Evolutionary conservation across 208 protist species (phyloP), one percentile per base, ranked within the genome.

Genomic region (Plasmodiophora brassicae): DNA sequence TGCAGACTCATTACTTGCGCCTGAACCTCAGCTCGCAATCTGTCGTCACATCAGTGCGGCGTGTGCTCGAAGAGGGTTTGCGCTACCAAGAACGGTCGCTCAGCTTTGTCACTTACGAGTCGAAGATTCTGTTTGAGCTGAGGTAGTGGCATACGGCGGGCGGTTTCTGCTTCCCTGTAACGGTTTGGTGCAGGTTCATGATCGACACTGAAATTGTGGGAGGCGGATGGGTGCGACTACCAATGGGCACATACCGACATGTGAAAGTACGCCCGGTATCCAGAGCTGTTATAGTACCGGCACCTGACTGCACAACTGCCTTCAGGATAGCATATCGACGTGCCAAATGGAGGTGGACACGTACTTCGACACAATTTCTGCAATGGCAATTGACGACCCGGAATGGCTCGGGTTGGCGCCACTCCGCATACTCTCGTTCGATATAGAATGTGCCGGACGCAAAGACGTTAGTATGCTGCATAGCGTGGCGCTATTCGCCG

Each of bases 371-470:
- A 91, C 93, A 36, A 46, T 99, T 28, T 88, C 95, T 43, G 43
- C 78, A 1, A 90, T 94, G 46, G 50, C 50, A 14, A 65, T 65
- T 1, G 71, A 85, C 1, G 96, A 94, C 28, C 65, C 65, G 32
- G 93, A 96, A 39, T 99, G 97, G 94, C 90, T 96, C 0, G 88
- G 95, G 36, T 98, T 99, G 45, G 98, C 98, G 1, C 98, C 98
- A 0, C 94, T 99, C 45, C 95, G 98, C 84, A 98, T 99, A 57
- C 93, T 99, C 8, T 98, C 95, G 41, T 99, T 99, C 88, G 96
- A 95, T 94, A 93, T 94, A 20, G 92, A 99, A 92, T 99, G 98
- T 89, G 93, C 97, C 39, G 97, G 97, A 32, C 93, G 96, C 46
- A 97, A 98, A 83, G 98, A 98, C 1, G 78, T 97, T 46, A n/a